Evolutionary conservation across 1,284 basidiomycete species (phyloP), one percentile per base, ranked within the genome.

Genomic region (Apiotrichum siamense): DNA sequence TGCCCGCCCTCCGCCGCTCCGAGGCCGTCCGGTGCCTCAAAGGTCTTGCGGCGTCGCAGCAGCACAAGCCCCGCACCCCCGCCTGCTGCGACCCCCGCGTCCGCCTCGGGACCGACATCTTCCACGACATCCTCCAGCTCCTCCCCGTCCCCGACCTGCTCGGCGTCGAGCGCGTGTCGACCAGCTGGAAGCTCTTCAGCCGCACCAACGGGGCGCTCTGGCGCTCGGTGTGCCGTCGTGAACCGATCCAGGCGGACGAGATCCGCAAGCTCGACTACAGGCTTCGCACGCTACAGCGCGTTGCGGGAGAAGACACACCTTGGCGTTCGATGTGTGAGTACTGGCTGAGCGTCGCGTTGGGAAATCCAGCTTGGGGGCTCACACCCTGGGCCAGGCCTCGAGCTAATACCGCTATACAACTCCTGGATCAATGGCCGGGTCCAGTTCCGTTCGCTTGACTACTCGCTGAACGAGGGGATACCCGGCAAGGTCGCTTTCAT

Each of bases 1-100:
- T n/a, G n/a, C n/a, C n/a, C n/a, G n/a, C n/a, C n/a, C n/a, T n/a
- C n/a, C n/a, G n/a, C n/a, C n/a, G n/a, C n/a, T n/a, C n/a, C n/a
- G n/a, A n/a, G n/a, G n/a, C n/a, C n/a, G n/a, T n/a, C n/a, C n/a
- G n/a, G n/a, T n/a, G n/a, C n/a, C n/a, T n/a, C n/a, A n/a, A n/a
- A n/a, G n/a, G n/a, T n/a, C n/a, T n/a, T n/a, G n/a, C n/a, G n/a
- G n/a, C n/a, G n/a, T n/a, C n/a, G n/a, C n/a, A n/a, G n/a, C n/a
- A n/a, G n/a, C n/a, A n/a, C n/a, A n/a, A n/a, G n/a, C n/a, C n/a
- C n/a, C n/a, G n/a, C n/a, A n/a, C n/a, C n/a, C n/a, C n/a, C n/a
- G n/a, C n/a, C n/a, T n/a, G n/a, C n/a, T n/a, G 29, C 36, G 67
- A 71, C 50, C 67, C 69, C 2, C 51, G 66, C 11, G 10, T 17